A percentile compares a stretch with the other conserved stretches of the same genome.
These are phyloP conservation scores for Laetiporus sulphureus DNA, from an alignment of 1,284 basidiomycete species.

Conservation along the genomic window DNA sequence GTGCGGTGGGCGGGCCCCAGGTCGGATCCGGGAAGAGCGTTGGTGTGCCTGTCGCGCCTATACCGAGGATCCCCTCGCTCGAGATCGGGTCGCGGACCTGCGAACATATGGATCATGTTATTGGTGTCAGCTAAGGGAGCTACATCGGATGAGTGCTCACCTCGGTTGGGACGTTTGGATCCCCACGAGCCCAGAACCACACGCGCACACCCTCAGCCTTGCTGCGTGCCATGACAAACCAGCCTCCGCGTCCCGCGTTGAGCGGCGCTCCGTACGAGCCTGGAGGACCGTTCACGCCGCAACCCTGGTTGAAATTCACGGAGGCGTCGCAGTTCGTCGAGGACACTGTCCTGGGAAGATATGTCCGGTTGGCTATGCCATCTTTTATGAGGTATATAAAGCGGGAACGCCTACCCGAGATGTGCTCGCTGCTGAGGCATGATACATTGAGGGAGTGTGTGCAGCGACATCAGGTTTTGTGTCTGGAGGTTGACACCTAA, in stretches of 20 bases:
- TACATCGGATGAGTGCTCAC: constrained; percentile 21
- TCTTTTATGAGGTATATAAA: not conserved
- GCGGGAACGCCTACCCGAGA: constrained; percentile 33
- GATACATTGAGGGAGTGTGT: constrained; percentile 42
- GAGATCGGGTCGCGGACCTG: too few relatives aligned
- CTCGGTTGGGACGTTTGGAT: constrained; percentile 32
- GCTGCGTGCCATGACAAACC: constrained; percentile 38
- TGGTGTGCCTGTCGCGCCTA: too few relatives aligned
- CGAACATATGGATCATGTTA: too few relatives aligned
- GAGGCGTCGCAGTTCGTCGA: constrained; percentile 44
- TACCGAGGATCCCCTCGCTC: too few relatives aligned
- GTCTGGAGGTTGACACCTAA: constrained; percentile 38
- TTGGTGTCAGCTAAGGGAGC: too few relatives aligned
- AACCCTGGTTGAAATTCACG: constrained; percentile 53
- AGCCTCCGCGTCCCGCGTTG: constrained; percentile 47
- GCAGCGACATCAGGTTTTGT: constrained; percentile 45
- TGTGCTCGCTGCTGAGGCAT: constrained; percentile 33
- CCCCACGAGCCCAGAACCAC: constrained; percentile 49
- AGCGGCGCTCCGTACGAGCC: constrained; percentile 45
- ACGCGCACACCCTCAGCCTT: constrained; percentile 34
- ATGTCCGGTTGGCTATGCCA: not conserved
- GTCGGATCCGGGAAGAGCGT: constrained; percentile 24
- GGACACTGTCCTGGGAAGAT: constrained; percentile 23
- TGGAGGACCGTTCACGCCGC: constrained; percentile 41
- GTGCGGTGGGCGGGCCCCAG: constrained; percentile 44